A percentile compares a stretch with the other conserved stretches of the same genome.
Evolutionary conservation across 2,329 filamentous ascomycete species (phyloP).

Genomic region (Phyllosticta paracitricarpa): DNA sequence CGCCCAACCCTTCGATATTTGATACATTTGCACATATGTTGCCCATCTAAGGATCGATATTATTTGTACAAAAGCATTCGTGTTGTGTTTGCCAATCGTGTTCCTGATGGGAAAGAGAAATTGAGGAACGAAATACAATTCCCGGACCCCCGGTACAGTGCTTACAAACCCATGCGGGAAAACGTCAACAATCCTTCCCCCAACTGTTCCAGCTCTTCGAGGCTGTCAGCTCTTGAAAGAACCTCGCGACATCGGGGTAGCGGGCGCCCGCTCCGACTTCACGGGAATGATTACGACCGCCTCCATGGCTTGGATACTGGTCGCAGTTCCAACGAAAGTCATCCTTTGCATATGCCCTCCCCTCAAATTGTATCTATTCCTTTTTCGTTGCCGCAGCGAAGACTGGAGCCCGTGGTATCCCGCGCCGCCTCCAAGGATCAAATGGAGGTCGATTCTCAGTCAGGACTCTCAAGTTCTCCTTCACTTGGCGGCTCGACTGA

Average conservation of each 20-base stretch:
- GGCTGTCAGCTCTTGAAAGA: slow-evolving; percentile 18
- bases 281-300: slow-evolving; percentile 20
- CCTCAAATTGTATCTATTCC: slow-evolving; percentile 16
- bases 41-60: slow-evolving; percentile 68
- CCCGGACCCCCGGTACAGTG: slow-evolving; percentile 76
- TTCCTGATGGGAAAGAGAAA: slow-evolving; percentile 90
- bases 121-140: slow-evolving; percentile 81
- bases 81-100: slow-evolving; percentile 92
- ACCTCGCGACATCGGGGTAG: slow-evolving; percentile 23
- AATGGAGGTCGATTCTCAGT: slow-evolving; percentile 11
- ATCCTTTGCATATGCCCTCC: slow-evolving; percentile 6
- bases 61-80: slow-evolving; percentile 88
- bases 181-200: slow-evolving; percentile 17
- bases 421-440: slow-evolving; percentile 19
- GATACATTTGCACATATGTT: slow-evolving; percentile 88
- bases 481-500: slow-evolving; percentile 9
- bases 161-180: slow-evolving; percentile 60
- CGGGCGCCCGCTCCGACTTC: slow-evolving; percentile 23
- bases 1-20: slow-evolving; percentile 78
- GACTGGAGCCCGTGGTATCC: slow-evolving; percentile 19
- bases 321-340: neutral
- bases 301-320: slow-evolving; percentile 9
- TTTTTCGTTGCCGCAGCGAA: slow-evolving; percentile 12
- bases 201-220: slow-evolving; percentile 11
- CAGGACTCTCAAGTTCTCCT: neutral